Evolutionary conservation across 768 basidiomycete genomes (phyloP).

Genomic region (Inosperma sp.): DNA sequence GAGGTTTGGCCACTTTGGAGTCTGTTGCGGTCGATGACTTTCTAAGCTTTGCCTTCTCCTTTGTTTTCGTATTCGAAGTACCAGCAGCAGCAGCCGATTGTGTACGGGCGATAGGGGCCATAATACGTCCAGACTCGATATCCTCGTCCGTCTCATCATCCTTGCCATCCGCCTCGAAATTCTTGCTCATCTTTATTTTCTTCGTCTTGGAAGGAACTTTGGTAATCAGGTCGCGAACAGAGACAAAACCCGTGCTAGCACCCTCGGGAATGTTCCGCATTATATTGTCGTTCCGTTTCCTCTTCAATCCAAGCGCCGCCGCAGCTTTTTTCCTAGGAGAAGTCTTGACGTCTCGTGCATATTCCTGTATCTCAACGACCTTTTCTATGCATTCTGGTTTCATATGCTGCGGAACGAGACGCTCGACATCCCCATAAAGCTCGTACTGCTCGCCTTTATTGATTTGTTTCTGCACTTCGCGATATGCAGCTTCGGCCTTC

Average conservation of each 20-base stretch:
- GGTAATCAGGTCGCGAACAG: conserved; percentile 56
- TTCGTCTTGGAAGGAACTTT: conserved; percentile 43
- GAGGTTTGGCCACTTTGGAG: conserved; percentile 25
- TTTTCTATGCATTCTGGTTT: conserved; percentile 78
- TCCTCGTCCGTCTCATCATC: conserved; percentile 69
- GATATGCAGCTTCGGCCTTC: conserved; percentile 80
- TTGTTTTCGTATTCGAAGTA: conserved; percentile 20
- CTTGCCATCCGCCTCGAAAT: conserved; percentile 51
- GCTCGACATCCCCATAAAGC: conserved; percentile 87
- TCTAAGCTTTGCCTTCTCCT: conserved; percentile 36
- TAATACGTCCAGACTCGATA: conserved; percentile 51
- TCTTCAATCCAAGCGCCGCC: conserved; percentile 43
- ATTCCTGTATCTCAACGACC: conserved; percentile 75
- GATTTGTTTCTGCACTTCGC: conserved; percentile 85
- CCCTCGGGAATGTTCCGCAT: conserved; percentile 68
- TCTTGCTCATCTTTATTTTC: conserved; percentile 39
- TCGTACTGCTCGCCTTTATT: conserved; percentile 82
- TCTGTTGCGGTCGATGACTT: conserved; percentile 41
- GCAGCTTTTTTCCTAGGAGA: conserved; percentile 29
- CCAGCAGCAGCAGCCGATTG: conserved; percentile 40
- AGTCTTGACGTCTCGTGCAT: conserved; percentile 50
- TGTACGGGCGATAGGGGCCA: conserved; percentile 45
- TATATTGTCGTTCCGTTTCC: conserved; percentile 66
- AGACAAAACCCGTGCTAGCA: conserved; percentile 69
- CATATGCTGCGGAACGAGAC: conserved; percentile 73